Conservation (phyloP, 306 rosid genomes). For the Sicyos edulis region DNA sequence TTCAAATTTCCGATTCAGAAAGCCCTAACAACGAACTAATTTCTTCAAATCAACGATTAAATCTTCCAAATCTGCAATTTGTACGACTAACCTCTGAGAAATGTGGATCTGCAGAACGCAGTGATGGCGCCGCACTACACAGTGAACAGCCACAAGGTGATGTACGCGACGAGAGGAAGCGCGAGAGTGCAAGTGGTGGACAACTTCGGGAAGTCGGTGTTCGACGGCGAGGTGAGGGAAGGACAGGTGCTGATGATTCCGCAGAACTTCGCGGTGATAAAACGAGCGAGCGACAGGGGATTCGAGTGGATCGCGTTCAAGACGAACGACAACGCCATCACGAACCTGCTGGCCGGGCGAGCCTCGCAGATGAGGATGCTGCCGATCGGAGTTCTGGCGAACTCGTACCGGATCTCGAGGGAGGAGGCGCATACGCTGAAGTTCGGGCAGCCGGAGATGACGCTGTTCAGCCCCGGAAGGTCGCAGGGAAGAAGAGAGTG, state of each 20-base stretch:
- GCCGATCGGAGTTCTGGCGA: conserved; percentile 21
- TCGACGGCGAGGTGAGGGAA: conserved; percentile 25
- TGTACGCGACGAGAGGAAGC: conserved; percentile 27
- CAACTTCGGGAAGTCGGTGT: conserved; percentile 21
- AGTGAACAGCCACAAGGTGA: conserved; percentile 23
- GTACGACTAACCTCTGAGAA: too few species aligned
- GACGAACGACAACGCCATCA: conserved; percentile 28
- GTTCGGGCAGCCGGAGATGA: conserved; percentile 20
- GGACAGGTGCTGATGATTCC: conserved; percentile 32
- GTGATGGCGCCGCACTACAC: conserved; percentile 23
- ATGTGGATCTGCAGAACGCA: conserved; percentile 23
- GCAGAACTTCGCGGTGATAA: conserved; percentile 27
- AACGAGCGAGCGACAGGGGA: conserved; percentile 24
- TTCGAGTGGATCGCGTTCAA: conserved; percentile 33
- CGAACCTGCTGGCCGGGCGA: conserved; percentile 25
- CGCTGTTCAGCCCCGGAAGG: conserved; percentile 24
- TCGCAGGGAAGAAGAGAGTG: conserved; percentile 10
- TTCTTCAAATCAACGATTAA: too few species aligned
- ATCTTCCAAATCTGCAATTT: neutral
- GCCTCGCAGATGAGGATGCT: conserved; percentile 22
- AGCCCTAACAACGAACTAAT: neutral
- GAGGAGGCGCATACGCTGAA: conserved; percentile 28
- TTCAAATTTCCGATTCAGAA: too few species aligned
- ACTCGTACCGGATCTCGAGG: conserved; percentile 11
- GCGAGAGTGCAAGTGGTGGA: conserved; percentile 24